Base-by-base conservation (phyloP, 345 rosid genomes). In the Melastoma malabathricum region DNA sequence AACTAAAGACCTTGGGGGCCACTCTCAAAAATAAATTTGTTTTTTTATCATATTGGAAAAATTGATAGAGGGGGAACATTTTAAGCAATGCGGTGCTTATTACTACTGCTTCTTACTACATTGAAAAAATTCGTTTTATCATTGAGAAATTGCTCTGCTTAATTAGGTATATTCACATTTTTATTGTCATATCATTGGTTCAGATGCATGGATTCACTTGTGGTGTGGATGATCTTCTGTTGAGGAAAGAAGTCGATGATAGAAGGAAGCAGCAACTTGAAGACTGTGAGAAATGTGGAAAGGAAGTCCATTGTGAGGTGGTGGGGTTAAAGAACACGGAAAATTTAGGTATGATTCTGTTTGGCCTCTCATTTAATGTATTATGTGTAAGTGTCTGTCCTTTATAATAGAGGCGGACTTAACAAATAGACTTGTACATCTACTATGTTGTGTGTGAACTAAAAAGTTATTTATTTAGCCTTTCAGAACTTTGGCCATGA, bases 161-260 rank as follows among this genome's bases (percentile, higher is more conserved):
- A 38, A 18, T 47, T 15, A 54, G 43, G n/a, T 20, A 4, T 34
- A 13, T 56, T 38, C 56, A 64, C 66, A 65, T 68, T 45, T 48
- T 46, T 52, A 19, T 43, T 57, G 49, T 64, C 14, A 29, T 71
- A 6, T 50, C 60, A 63, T 58, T 73, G 64, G 57, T 78, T 64
- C 79, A 92, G 96, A 77, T 65, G 80, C 98, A 87, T 61, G 98
- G 95, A 49, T 87, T 92, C 70, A 92, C 98, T 0, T 92, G 98
- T 72, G 98, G 98, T 53, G 85, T 92, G 46, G 96, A 92, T 71
- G 98, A 92, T 71, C 93, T 92, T 62, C 73, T 92, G 66, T 68
- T 92, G 56, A 55, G 66, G 62, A 71, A 79, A 70, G 75, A 67
- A 45, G 75, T 73, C 58, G 98, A 92, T 56, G 61, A 54, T 59